These are phyloP conservation scores for Teratosphaeria viscida DNA, from an alignment of 2,329 filamentous ascomycete genomes.

Conservation along the genomic window DNA sequence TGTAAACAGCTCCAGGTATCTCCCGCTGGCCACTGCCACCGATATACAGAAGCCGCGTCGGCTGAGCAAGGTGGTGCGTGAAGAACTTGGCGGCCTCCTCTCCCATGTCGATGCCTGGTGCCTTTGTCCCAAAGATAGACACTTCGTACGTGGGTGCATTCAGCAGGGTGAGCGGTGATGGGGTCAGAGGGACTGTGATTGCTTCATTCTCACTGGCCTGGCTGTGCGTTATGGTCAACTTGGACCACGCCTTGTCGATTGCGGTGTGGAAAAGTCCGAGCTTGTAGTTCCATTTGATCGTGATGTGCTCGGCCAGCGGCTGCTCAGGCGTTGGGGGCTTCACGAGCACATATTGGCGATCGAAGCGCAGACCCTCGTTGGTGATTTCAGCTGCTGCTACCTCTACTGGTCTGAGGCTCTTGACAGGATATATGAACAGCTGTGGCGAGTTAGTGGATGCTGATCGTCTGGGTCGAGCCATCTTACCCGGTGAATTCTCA, in stretches of 20 bases:
- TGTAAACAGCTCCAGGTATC: slow-evolving; percentile 23
- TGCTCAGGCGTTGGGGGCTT: slow-evolving; percentile 21
- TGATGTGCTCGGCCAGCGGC: slow-evolving; percentile 24
- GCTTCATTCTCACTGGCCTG: slow-evolving; percentile 18
- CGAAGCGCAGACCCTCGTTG: slow-evolving; percentile 25
- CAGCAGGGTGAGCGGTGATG: slow-evolving; percentile 22
- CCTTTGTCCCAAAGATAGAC: slow-evolving; percentile 25
- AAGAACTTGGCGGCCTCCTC: slow-evolving; percentile 22
- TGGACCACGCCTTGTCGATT: slow-evolving; percentile 24
- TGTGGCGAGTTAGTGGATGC: slow-evolving; percentile 4
- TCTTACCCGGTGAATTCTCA: slow-evolving; percentile 24
- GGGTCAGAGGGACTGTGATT: slow-evolving; percentile 20
- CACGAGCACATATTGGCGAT: slow-evolving; percentile 25
- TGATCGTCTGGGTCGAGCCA: background rate
- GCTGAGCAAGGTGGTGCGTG: slow-evolving; percentile 17
- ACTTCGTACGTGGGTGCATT: slow-evolving; percentile 19
- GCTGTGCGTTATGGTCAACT: slow-evolving; percentile 24
- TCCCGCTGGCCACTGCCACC: slow-evolving; percentile 25
- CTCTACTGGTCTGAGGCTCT: slow-evolving; percentile 23
- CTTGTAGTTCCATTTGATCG: slow-evolving; percentile 25
- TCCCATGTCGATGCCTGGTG: slow-evolving; percentile 25
- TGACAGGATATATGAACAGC: slow-evolving; percentile 27
- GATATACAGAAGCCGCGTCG: slow-evolving; percentile 22
- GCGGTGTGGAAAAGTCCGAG: slow-evolving; percentile 24
- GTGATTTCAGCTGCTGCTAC: slow-evolving; percentile 24